phyloP scores from a whole-genome alignment of 1,139 yeast genomes.

The Saccharomyces hybrid region DNA sequence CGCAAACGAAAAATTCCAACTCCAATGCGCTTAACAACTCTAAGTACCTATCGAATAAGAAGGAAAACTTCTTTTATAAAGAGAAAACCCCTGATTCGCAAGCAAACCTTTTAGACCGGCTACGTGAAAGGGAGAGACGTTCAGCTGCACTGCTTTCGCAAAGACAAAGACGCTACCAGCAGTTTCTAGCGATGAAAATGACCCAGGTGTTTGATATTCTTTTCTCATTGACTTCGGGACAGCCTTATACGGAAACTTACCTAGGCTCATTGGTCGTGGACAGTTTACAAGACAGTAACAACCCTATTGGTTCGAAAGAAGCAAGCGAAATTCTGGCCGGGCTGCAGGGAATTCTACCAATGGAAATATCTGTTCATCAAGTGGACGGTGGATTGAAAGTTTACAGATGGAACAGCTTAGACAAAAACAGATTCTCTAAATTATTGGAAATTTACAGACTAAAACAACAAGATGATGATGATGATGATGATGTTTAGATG shows the following conservation, averaged over 20 bases:
- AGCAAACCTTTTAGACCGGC: conserved; percentile 19
- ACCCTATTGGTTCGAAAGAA: conserved; percentile 31
- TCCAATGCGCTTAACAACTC: conserved; percentile 2
- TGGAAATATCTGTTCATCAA: conserved; percentile 14
- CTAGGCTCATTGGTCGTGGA: conserved; percentile 28
- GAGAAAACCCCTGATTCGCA: conserved; percentile 20
- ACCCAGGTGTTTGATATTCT: conserved; percentile 32
- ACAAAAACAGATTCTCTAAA: conserved; percentile 8
- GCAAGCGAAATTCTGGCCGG: conserved; percentile 27
- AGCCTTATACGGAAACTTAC: conserved; percentile 30
- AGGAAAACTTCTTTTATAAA: conserved; percentile 13
- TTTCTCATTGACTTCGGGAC: conserved; percentile 24
- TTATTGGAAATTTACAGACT: background rate
- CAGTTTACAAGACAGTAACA: conserved; percentile 30
- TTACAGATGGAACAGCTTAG: conserved; percentile 21
- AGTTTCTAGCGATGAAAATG: conserved; percentile 38
- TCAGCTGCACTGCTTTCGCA: conserved; percentile 23
- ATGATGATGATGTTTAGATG: background rate
- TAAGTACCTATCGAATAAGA: conserved; percentile 14
- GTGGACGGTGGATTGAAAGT: conserved; percentile 27
- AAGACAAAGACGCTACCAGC: conserved; percentile 33
- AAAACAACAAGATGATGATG: background rate
- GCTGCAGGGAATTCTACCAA: conserved; percentile 15
- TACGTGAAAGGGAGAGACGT: conserved; percentile 25
- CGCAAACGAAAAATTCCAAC: conserved; percentile 1